A percentile compares a stretch with the other conserved stretches of the same genome.
Evolutionary conservation across 2,329 filamentous ascomycete species (phyloP).

Genomic region (Myriosclerotinia duriaeana): DNA sequence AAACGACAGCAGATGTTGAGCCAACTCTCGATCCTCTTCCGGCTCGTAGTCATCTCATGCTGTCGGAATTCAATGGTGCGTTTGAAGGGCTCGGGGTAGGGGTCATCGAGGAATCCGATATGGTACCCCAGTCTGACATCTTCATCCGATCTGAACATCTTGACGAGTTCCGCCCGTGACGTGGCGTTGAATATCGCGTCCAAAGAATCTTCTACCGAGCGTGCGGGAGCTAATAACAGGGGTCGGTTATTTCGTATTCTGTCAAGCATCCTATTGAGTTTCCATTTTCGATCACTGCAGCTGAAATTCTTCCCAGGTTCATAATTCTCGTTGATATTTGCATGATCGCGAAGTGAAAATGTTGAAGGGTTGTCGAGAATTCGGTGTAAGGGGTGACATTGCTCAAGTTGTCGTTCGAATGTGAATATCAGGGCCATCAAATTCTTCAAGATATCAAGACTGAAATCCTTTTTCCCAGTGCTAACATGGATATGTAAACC

Average conservation of each 20-base stretch:
- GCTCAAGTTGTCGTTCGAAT: slow-evolving; percentile 37
- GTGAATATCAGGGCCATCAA: slow-evolving; percentile 35
- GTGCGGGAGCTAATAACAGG: background rate
- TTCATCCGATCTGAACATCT: slow-evolving; percentile 6
- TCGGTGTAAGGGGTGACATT: slow-evolving; percentile 31
- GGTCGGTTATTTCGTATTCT: background rate
- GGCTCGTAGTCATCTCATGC: slow-evolving; percentile 29
- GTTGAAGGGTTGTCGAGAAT: slow-evolving; percentile 9
- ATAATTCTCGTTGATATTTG: slow-evolving; percentile 2
- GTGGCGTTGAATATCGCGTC: slow-evolving; percentile 7
- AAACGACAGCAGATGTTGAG: slow-evolving; percentile 27
- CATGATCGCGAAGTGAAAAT: slow-evolving; percentile 14
- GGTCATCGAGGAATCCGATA: background rate
- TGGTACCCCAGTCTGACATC: slow-evolving; percentile 4
- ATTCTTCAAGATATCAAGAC: slow-evolving; percentile 36
- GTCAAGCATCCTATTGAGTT: background rate
- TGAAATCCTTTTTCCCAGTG: slow-evolving; percentile 33
- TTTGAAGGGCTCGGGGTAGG: slow-evolving; percentile 12
- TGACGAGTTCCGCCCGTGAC: slow-evolving; percentile 6
- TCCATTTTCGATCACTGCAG: slow-evolving; percentile 9
- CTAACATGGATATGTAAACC: slow-evolving; percentile 41
- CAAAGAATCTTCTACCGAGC: background rate
- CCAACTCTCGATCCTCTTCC: slow-evolving; percentile 27
- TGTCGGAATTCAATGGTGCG: slow-evolving; percentile 36
- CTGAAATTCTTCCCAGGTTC: slow-evolving; percentile 3